A percentile compares a stretch with the other conserved stretches of the same genome.
These are phyloP conservation scores for Vaccinium corymbosum DNA, from an alignment of 148 eudicot genomes.

Conservation along the genomic window DNA sequence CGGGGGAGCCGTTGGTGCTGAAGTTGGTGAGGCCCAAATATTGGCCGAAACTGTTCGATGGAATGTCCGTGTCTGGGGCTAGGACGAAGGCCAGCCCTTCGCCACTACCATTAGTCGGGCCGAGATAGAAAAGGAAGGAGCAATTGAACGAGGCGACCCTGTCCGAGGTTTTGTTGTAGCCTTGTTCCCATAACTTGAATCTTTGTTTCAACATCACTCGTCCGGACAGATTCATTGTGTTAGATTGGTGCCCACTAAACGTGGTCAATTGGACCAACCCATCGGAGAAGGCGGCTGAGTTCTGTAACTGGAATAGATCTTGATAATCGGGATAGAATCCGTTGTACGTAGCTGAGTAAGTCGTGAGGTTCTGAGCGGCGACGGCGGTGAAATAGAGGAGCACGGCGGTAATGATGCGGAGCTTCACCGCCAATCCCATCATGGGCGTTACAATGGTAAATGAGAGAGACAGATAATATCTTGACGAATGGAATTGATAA, in stretches of 20 bases:
- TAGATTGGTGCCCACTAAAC: no score
- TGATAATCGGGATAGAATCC: conserved; percentile 28
- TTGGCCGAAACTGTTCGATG: conserved; percentile 41
- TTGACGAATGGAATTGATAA: no score
- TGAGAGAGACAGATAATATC: no score
- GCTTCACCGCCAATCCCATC: not conserved
- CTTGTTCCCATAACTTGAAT: conserved; percentile 47
- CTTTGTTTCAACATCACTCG: conserved; percentile 27
- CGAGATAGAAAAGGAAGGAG: conserved; percentile 38
- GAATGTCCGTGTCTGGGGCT: conserved; percentile 32
- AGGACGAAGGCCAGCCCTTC: conserved; percentile 72
- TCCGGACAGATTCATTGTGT: conserved; percentile 32
- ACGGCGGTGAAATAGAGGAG: not conserved
- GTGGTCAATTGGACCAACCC: conserved; percentile 40
- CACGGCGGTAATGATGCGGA: not conserved
- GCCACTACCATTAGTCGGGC: conserved; percentile 15
- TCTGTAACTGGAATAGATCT: conserved; percentile 6
- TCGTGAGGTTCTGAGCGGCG: conserved; percentile 11
- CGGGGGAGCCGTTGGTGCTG: conserved; percentile 32
- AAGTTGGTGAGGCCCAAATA: conserved; percentile 64
- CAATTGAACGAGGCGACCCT: conserved; percentile 57
- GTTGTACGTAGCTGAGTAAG: not conserved
- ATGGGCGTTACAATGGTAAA: no score
- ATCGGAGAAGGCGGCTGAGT: conserved; percentile 19
- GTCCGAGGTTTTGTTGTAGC: not conserved